Percentiles rank a stretch among this genome's conserved stretches.
Evolutionary conservation across 805 yeast genomes (phyloP).

Genomic region (Teunomyces tritomae): DNA sequence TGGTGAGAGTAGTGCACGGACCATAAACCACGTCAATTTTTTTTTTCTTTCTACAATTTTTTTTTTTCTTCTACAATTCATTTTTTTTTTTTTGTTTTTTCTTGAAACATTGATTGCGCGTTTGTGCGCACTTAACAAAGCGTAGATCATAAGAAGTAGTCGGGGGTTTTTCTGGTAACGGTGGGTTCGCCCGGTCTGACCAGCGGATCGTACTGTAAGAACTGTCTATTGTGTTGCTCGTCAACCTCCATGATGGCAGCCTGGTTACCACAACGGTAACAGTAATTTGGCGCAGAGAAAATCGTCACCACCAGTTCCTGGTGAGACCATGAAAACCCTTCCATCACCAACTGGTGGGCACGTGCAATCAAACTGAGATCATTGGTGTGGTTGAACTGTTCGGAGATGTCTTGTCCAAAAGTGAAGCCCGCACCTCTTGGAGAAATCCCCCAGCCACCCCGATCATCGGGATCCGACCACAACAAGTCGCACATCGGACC

Average conservation of each 20-base stretch:
- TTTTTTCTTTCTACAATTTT: not conserved
- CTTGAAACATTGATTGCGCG: not conserved
- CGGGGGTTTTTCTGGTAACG: slow-evolving; percentile 95
- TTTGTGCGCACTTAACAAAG: not conserved
- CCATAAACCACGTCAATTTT: not conserved
- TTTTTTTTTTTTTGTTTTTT: not conserved
- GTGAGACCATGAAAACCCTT: slow-evolving; percentile 93
- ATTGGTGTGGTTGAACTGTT: slow-evolving; percentile 89
- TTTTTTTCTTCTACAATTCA: not conserved
- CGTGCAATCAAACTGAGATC: slow-evolving; percentile 83
- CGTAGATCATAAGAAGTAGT: slow-evolving; percentile 73
- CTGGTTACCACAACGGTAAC: slow-evolving; percentile 97
- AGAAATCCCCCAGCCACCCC: slow-evolving; percentile 97
- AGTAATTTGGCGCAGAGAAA: slow-evolving; percentile 93
- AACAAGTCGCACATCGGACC: slow-evolving; percentile 96
- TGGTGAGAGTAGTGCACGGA: slow-evolving; percentile 8
- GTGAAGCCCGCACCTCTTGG: slow-evolving; percentile 99
- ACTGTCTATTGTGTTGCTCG: slow-evolving; percentile 86
- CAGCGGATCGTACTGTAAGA: slow-evolving; percentile 93
- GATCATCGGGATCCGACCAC: slow-evolving; percentile 97
- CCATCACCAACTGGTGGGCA: slow-evolving; percentile 98
- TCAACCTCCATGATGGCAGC: slow-evolving; percentile 98
- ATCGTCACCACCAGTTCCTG: slow-evolving; percentile 92
- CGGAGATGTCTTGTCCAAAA: slow-evolving; percentile 93
- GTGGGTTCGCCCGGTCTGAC: slow-evolving; percentile 98